Evolutionary conservation across 108 stramenopile species (phyloP), one percentile per base, ranked within the genome.

Genomic region (Fragilaria crotonensis): DNA sequence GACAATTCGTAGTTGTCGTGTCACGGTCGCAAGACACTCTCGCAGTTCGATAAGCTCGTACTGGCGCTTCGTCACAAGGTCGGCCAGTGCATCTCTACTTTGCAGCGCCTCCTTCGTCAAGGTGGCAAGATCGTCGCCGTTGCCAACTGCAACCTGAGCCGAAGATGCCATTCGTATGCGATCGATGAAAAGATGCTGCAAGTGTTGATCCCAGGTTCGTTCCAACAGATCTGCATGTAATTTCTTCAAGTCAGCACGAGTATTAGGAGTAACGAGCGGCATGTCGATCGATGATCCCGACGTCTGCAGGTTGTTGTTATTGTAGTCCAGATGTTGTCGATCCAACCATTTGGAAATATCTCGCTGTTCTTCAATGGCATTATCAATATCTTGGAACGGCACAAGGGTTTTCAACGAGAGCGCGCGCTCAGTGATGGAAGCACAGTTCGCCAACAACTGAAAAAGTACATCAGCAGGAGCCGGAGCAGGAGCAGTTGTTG

Each of bases 321-420:
- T 52, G 51, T 47, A 57, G 33, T 66, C 64, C 14, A 32, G 32
- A 23, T 58, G 30, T 45, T 57, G 33, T 33, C 30, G 48, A 20
- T 66, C 64, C 26, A 66, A 44, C 44, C 45, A 45, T 29, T 21
- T 22, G 1, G 33, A 27, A 27, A 54, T 28, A 9, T 33, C 18
- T 26, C 20, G 26, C 30, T 63, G 52, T 18, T 47, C 4, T 31
- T 1, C 11, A 48, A 48, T 23, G 27, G 23, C 22, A 18, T 26
- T 18, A 29, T 4, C 48, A 31, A 4, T 2, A 25, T 48, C n/a
- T 52, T 22, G 5, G 48, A 49, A 49, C 20, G n/a, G 49, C 7
- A 19, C 9, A 19, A 50, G 9, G 17, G 20, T 21, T 25, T 25
- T 19, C n/a, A 19, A 21, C 17, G 49, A 50, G 9, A 50, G 49